A percentile compares a stretch with the other conserved stretches of the same genome.
Evolutionary conservation across 768 basidiomycete genomes (phyloP).

Genomic region (Xerocomellus dryophilus): DNA sequence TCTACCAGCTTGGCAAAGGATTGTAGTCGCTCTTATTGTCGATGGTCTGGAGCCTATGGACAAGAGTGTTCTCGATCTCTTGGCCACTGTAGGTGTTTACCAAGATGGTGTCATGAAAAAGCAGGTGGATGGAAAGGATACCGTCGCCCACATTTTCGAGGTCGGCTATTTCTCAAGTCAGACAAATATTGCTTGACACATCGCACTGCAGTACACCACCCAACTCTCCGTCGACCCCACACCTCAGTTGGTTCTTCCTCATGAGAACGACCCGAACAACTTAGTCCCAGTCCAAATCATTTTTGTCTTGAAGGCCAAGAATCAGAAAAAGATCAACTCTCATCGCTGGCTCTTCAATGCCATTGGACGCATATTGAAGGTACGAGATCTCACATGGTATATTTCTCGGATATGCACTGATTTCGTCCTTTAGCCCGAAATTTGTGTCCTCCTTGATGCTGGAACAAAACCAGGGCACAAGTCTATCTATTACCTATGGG

Average conservation of each 20-base stretch:
- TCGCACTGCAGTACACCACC: constrained; percentile 75
- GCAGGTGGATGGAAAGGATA: constrained; percentile 82
- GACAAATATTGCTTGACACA: constrained; percentile 3
- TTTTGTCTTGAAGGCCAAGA: constrained; percentile 87
- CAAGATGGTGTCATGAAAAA: constrained; percentile 97
- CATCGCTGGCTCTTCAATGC: constrained; percentile 97
- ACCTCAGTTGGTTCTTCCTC: constrained; percentile 88
- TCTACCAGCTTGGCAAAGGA: constrained; percentile 85
- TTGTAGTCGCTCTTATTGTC: constrained; percentile 84
- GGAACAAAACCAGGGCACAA: constrained; percentile 97
- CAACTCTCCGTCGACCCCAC: constrained; percentile 90
- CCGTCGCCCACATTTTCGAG: constrained; percentile 94
- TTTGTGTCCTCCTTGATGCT: constrained; percentile 89
- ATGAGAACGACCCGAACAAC: constrained; percentile 86
- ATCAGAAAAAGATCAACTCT: constrained; percentile 94
- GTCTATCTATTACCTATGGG: constrained; percentile 94
- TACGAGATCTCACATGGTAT: constrained; percentile 25
- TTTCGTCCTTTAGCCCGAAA: constrained; percentile 62
- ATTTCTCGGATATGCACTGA: not conserved
- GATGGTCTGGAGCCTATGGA: constrained; percentile 96
- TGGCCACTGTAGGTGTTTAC: constrained; percentile 89
- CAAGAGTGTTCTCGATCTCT: constrained; percentile 85
- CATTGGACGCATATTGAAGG: constrained; percentile 77
- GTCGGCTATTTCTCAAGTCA: constrained; percentile 36
- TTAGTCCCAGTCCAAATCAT: constrained; percentile 92